phyloP scores from a whole-genome alignment of 139 green algal genomes.

The Closterium sp. region DNA sequence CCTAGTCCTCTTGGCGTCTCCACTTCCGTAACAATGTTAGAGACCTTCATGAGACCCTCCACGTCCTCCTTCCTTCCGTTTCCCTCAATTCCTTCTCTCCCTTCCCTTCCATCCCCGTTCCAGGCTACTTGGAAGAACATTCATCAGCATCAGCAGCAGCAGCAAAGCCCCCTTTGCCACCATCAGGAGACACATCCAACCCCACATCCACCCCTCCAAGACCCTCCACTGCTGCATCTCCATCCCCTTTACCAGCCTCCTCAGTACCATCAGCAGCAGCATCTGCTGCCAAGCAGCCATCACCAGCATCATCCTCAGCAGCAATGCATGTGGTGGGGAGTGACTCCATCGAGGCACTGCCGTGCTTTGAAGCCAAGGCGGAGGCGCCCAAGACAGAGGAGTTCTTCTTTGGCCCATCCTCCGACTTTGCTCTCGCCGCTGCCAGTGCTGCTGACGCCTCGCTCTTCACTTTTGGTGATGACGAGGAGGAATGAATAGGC shows the following conservation, averaged over 20 bases:
- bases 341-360: not conserved
- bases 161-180: not conserved
- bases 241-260: not conserved
- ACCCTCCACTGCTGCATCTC: not conserved
- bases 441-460: conserved; percentile 31
- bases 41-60: too few relatives aligned
- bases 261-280: not conserved
- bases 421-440: conserved; percentile 10
- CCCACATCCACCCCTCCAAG: not conserved
- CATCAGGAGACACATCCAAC: not conserved
- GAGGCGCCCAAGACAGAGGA: not conserved
- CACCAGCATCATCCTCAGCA: not conserved
- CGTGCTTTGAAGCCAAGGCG: not conserved
- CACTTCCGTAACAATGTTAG: too few relatives aligned
- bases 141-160: not conserved
- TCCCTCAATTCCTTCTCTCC: too few relatives aligned
- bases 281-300: not conserved
- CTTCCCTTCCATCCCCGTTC: too few relatives aligned
- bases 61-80: too few relatives aligned
- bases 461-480: conserved; percentile 48
- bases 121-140: not conserved
- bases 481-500: conserved; percentile 11
- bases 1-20: too few relatives aligned
- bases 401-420: not conserved
- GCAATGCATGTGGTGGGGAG: not conserved